Evolutionary conservation across 192 early-diverging fungal species (phyloP).

Genomic region (Rhizophagus sp.): DNA sequence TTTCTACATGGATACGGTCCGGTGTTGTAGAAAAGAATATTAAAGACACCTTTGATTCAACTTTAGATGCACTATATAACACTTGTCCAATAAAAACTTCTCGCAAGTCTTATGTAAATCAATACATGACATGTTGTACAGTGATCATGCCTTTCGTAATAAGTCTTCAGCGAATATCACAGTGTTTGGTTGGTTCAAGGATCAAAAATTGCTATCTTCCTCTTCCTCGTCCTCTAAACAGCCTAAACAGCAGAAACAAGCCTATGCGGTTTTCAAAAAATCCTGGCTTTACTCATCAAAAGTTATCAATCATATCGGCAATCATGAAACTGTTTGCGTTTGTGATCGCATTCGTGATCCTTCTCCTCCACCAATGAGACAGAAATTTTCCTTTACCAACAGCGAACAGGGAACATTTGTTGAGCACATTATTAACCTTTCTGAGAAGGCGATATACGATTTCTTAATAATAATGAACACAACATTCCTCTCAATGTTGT

Average conservation of each 20-base stretch:
- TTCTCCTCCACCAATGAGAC: slow-evolving; percentile 18
- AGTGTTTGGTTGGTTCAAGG: slow-evolving; percentile 1
- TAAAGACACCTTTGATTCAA: slow-evolving; percentile 26
- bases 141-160: not conserved
- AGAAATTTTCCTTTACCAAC: slow-evolving; percentile 26
- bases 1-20: slow-evolving; percentile 22
- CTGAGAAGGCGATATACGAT: slow-evolving; percentile 17
- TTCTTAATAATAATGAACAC: slow-evolving; percentile 15
- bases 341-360: too few species aligned
- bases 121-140: slow-evolving; percentile 18
- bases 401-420: slow-evolving; percentile 24
- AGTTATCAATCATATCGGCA: too few species aligned
- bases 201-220: slow-evolving; percentile 10
- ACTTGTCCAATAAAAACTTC: slow-evolving; percentile 21
- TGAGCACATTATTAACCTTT: slow-evolving; percentile 28
- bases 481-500: slow-evolving; percentile 8
- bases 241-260: not conserved
- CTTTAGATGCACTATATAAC: slow-evolving; percentile 15
- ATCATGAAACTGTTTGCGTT: too few species aligned
- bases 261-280: slow-evolving; percentile 27
- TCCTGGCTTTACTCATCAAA: slow-evolving; percentile 21
- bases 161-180: slow-evolving; percentile 8
- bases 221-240: slow-evolving; percentile 17
- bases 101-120: not conserved
- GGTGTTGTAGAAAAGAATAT: slow-evolving; percentile 18